Percentiles rank a stretch among this genome's conserved stretches.
Conservation (phyloP, 495 filamentous ascomycete genomes). For the Margaritispora aquatica region DNA sequence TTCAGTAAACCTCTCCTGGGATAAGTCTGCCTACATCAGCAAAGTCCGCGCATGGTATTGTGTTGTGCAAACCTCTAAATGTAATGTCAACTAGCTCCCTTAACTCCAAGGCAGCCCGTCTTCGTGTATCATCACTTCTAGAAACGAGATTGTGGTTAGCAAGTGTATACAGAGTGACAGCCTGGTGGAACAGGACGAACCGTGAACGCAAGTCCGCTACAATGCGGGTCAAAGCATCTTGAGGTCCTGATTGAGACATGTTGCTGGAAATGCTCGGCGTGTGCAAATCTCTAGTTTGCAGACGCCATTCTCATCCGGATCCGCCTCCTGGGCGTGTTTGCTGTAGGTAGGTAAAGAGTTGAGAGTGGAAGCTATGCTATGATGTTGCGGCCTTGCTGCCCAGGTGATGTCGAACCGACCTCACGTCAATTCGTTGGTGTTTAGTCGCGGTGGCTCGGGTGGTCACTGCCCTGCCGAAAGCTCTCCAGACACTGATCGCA, state of each 20-base stretch:
- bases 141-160: slow-evolving; percentile 1
- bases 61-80: not conserved
- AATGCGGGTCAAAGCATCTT: slow-evolving; percentile 21
- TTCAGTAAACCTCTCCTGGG: slow-evolving; percentile 65
- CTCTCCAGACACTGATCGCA: not conserved
- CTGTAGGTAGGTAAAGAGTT: not conserved
- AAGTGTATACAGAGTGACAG: not conserved
- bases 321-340: slow-evolving; percentile 4
- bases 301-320: slow-evolving; percentile 19
- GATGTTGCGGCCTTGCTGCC: not conserved
- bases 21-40: slow-evolving; percentile 53
- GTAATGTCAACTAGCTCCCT: slow-evolving; percentile 29
- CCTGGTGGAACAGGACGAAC: slow-evolving; percentile 9
- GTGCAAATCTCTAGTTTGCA: slow-evolving; percentile 13
- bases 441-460: too few species aligned
- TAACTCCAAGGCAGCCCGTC: slow-evolving; percentile 35
- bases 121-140: slow-evolving; percentile 31
- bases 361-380: not conserved
- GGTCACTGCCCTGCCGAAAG: too few species aligned
- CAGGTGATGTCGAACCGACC: not conserved
- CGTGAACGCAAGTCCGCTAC: slow-evolving; percentile 20
- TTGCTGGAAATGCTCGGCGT: slow-evolving; percentile 8
- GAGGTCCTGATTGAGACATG: slow-evolving; percentile 19
- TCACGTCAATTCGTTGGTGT: too few species aligned
- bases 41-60: not conserved